phyloP scores from a whole-genome alignment of 2,329 filamentous ascomycete genomes.

The Cordyceps tenuipes region DNA sequence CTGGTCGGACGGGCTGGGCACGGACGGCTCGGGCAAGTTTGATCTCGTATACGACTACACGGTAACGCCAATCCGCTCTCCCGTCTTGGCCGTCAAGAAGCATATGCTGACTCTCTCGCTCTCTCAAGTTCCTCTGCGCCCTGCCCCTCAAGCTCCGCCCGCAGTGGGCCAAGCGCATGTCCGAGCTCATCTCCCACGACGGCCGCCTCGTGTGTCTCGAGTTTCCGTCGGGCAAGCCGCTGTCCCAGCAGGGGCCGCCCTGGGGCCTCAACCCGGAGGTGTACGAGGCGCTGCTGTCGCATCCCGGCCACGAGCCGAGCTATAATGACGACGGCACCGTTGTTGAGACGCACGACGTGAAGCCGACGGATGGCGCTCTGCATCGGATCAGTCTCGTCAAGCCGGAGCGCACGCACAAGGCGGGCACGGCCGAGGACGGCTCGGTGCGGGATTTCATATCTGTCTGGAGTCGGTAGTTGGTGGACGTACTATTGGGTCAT shows the following conservation, averaged over 20 bases:
- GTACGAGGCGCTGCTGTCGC: slow-evolving; percentile 62
- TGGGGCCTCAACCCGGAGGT: slow-evolving; percentile 60
- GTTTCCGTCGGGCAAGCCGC: slow-evolving; percentile 66
- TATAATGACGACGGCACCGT: slow-evolving; percentile 44
- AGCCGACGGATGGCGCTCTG: slow-evolving; percentile 31
- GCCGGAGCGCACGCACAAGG: slow-evolving; percentile 40
- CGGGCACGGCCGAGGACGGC: slow-evolving; percentile 37
- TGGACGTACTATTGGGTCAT: too few relatives aligned
- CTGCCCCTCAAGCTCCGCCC: slow-evolving; percentile 45
- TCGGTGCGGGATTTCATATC: slow-evolving; percentile 44
- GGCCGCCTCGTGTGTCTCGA: slow-evolving; percentile 60
- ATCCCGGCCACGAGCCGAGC: slow-evolving; percentile 57
- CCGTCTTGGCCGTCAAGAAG: too few relatives aligned
- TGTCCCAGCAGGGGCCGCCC: slow-evolving; percentile 60
- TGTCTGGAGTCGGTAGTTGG: slow-evolving; percentile 36
- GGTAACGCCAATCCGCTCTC: too few relatives aligned
- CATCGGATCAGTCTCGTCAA: slow-evolving; percentile 41
- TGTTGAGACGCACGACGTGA: slow-evolving; percentile 30
- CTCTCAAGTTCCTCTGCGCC: slow-evolving; percentile 52
- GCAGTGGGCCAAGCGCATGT: slow-evolving; percentile 45
- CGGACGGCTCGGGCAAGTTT: slow-evolving; percentile 41
- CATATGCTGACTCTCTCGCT: background rate
- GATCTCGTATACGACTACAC: slow-evolving; percentile 60
- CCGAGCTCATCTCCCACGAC: slow-evolving; percentile 37
- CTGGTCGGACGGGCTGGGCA: slow-evolving; percentile 39